These are phyloP conservation scores for Myxozyma nipponensis DNA, from an alignment of 805 yeast species.

Conservation along the genomic window DNA sequence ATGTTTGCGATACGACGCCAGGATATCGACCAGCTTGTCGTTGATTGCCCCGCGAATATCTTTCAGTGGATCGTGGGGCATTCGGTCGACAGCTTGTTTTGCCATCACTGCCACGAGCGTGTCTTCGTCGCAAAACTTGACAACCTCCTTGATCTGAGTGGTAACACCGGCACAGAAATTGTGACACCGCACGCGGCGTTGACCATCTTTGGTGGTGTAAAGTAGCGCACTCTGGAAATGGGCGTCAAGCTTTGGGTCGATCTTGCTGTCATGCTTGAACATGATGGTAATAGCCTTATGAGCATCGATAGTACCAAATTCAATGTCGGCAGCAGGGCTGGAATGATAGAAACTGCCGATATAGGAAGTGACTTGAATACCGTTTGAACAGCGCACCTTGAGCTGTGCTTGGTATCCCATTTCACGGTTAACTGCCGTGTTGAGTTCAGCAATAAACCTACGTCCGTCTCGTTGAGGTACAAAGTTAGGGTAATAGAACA, in stretches of 20 bases:
- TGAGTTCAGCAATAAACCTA: constrained; percentile 52
- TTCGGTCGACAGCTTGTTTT: constrained; percentile 26
- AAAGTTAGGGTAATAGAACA: constrained; percentile 65
- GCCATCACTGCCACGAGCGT: constrained; percentile 52
- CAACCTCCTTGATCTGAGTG: constrained; percentile 65
- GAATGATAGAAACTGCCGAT: constrained; percentile 52
- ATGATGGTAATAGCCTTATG: constrained; percentile 68
- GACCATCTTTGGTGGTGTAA: constrained; percentile 74
- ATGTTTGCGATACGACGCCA: constrained; percentile 54
- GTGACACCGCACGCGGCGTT: constrained; percentile 78
- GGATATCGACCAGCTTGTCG: constrained; percentile 51
- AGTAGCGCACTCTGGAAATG: constrained; percentile 89
- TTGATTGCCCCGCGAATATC: constrained; percentile 53
- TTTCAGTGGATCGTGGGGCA: constrained; percentile 34
- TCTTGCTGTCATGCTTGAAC: constrained; percentile 70
- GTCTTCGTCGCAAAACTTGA: constrained; percentile 77
- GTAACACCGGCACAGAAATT: constrained; percentile 81
- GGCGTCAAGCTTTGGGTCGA: constrained; percentile 67
- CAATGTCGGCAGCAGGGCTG: constrained; percentile 51
- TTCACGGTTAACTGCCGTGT: constrained; percentile 42
- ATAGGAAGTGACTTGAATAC: constrained; percentile 73
- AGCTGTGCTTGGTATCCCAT: constrained; percentile 77
- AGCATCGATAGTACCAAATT: constrained; percentile 59
- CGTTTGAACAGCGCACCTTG: constrained; percentile 82
- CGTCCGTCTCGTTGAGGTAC: constrained; percentile 65